Evolutionary conservation across 225 moss, liverwort and hornwort genomes (phyloP).

Genomic region (Polytrichum commune): DNA sequence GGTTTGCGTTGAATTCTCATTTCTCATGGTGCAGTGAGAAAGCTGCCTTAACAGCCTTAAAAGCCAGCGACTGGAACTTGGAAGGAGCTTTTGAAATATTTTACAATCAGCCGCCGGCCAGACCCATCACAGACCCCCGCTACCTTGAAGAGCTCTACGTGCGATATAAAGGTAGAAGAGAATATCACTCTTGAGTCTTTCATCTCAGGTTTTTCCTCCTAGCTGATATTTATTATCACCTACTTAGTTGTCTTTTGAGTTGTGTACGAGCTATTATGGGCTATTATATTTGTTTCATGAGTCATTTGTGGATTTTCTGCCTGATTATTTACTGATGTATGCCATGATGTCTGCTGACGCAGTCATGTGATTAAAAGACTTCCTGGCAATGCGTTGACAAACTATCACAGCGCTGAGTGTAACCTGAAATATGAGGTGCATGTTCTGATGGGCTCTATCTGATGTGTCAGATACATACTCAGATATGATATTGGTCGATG

Average conservation of each 20-base stretch:
- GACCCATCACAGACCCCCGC: slow-evolving; percentile 80
- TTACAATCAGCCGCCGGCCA: slow-evolving; percentile 83
- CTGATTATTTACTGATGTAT: too few relatives aligned
- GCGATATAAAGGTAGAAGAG: slow-evolving; percentile 75
- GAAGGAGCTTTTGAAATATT: slow-evolving; percentile 95
- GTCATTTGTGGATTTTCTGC: too few relatives aligned
- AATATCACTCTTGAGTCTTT: too few relatives aligned
- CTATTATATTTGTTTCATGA: too few relatives aligned
- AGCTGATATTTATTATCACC: too few relatives aligned
- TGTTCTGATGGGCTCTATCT: slow-evolving; percentile 14
- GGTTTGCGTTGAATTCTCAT: too few relatives aligned
- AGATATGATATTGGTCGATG: slow-evolving; percentile 93
- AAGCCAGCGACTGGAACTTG: slow-evolving; percentile 95
- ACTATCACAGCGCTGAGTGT: not conserved
- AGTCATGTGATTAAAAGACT: not conserved
- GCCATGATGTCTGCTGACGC: not conserved
- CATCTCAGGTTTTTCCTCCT: too few relatives aligned
- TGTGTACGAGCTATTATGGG: too few relatives aligned
- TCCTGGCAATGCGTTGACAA: not conserved
- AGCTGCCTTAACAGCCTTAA: slow-evolving; percentile 80
- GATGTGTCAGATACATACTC: slow-evolving; percentile 76
- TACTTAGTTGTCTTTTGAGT: too few relatives aligned
- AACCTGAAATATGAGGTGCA: not conserved
- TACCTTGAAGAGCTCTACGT: slow-evolving; percentile 85
- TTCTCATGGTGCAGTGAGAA: slow-evolving; percentile 65